A percentile compares a stretch with the other conserved stretches of the same genome.
Conservation (phyloP, 352 stramenopile species). For the Globisporangium okanoganense region DNA sequence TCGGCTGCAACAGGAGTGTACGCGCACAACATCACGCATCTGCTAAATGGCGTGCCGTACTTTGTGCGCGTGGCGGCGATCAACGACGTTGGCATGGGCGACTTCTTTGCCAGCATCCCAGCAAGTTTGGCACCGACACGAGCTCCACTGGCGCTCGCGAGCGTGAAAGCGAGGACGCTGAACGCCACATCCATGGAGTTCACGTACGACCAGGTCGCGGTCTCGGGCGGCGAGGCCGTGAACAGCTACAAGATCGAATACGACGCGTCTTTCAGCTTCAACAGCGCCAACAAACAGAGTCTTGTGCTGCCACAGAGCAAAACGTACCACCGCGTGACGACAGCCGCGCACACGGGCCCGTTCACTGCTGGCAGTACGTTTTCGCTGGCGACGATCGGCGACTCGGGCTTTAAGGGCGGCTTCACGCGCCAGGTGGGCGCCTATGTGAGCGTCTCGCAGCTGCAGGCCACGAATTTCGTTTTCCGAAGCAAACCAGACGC, state of each 20-base stretch:
- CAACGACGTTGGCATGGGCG: conserved; percentile 81
- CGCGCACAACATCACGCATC: conserved; percentile 50
- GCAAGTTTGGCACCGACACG: conserved; percentile 41
- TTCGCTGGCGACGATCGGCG: conserved; percentile 48
- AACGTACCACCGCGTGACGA: conserved; percentile 64
- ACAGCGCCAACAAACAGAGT: conserved; percentile 16
- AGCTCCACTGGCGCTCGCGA: conserved; percentile 42
- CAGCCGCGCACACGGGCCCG: conserved; percentile 55
- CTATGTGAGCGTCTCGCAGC: conserved; percentile 33
- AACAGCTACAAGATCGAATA: conserved; percentile 57
- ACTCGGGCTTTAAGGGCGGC: conserved; percentile 37
- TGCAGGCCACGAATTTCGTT: conserved; percentile 40
- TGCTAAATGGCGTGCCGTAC: conserved; percentile 61
- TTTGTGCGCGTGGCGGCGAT: conserved; percentile 74
- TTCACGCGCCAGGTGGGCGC: conserved; percentile 46
- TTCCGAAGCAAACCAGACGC: conserved; percentile 39
- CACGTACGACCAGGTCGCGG: conserved; percentile 52
- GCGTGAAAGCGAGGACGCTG: conserved; percentile 31
- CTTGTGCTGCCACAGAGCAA: conserved; percentile 28
- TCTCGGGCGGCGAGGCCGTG: conserved; percentile 51
- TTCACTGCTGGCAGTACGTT: conserved; percentile 64
- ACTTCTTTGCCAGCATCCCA: conserved; percentile 51
- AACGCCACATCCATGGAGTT: conserved; percentile 43
- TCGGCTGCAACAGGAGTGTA: conserved; percentile 15
- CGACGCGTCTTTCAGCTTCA: conserved; percentile 33